Conservation (phyloP, 129 eudicot species). For the Deinandra increscens region DNA sequence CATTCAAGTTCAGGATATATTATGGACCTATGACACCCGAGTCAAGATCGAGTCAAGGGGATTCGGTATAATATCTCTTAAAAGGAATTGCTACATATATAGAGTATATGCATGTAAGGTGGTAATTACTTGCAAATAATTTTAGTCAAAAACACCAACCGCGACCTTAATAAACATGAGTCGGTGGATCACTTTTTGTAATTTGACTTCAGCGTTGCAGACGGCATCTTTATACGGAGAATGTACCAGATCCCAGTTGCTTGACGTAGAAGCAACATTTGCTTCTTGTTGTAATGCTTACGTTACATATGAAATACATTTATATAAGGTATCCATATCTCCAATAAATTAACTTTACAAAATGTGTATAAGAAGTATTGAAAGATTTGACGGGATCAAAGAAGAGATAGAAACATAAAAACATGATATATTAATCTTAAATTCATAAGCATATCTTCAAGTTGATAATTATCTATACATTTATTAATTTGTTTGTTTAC, state of each 20-base stretch:
- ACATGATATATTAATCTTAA: not conserved
- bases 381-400: not conserved
- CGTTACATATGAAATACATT: conserved; percentile 2
- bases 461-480: not conserved
- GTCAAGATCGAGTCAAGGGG: too few species aligned
- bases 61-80: too few species aligned
- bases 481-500: too few species aligned
- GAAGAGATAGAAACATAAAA: not conserved
- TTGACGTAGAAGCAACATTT: conserved; percentile 24
- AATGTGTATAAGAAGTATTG: not conserved
- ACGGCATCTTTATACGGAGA: not conserved
- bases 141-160: not conserved
- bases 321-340: too few species aligned
- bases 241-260: conserved; percentile 16
- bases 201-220: conserved; percentile 4
- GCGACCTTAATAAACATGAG: not conserved
- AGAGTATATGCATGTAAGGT: too few species aligned
- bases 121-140: not conserved
- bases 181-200: not conserved
- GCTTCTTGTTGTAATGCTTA: conserved; percentile 17
- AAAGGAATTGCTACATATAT: too few species aligned
- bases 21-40: too few species aligned
- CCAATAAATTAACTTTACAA: not conserved
- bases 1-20: too few species aligned
- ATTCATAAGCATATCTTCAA: not conserved